Conservation (phyloP, 768 basidiomycete genomes). For the Cubamyces sp. region DNA sequence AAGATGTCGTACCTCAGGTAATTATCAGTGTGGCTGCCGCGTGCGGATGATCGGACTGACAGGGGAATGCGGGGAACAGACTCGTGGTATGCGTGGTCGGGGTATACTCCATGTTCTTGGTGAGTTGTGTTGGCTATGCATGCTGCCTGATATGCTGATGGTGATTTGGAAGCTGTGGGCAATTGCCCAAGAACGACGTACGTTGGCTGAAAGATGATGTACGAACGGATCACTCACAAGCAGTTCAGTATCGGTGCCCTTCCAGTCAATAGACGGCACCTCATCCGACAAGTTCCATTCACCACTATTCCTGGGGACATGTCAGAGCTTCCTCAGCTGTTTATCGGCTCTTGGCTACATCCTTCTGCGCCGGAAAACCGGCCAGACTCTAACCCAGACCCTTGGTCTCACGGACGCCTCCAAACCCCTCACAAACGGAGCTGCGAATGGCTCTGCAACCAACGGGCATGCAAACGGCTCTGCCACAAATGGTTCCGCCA, state of each 20-base stretch:
- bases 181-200: slow-evolving; percentile 92
- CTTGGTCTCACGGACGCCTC: slow-evolving; percentile 59
- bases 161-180: slow-evolving; percentile 77
- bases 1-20: slow-evolving; percentile 23
- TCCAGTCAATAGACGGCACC: slow-evolving; percentile 66
- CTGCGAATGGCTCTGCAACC: slow-evolving; percentile 31
- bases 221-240: slow-evolving; percentile 5
- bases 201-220: slow-evolving; percentile 30
- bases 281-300: slow-evolving; percentile 80
- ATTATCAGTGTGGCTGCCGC: not conserved
- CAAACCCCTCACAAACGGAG: slow-evolving; percentile 39
- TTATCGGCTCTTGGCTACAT: slow-evolving; percentile 81
- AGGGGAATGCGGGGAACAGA: not conserved
- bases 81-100: slow-evolving; percentile 80
- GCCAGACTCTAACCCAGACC: slow-evolving; percentile 54
- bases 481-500: slow-evolving; percentile 32
- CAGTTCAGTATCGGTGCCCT: slow-evolving; percentile 77
- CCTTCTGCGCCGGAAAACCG: slow-evolving; percentile 57
- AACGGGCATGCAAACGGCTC: slow-evolving; percentile 21
- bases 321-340: slow-evolving; percentile 79
- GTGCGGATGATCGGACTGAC: slow-evolving; percentile 1
- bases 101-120: slow-evolving; percentile 93
- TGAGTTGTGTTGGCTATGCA: slow-evolving; percentile 39
- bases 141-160: slow-evolving; percentile 12
- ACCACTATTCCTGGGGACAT: slow-evolving; percentile 82